Conservation (phyloP, 805 yeast species). For the Danielozyma ontarioensis region DNA sequence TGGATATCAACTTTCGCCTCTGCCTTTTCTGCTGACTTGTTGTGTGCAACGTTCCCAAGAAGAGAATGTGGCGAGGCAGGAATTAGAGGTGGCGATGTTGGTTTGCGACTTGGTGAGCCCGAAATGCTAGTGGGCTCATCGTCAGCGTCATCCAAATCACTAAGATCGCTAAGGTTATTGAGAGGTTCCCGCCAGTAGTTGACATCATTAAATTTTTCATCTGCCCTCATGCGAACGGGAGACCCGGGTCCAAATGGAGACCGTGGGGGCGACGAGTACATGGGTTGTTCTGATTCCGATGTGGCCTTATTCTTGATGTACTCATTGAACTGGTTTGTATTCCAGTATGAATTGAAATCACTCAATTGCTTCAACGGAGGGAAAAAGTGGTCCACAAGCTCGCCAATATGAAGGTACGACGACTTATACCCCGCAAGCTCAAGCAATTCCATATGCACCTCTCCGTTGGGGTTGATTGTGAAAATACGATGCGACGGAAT, state of each 20-base stretch:
- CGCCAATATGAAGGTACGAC: conserved; percentile 84
- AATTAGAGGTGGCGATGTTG: conserved; percentile 2
- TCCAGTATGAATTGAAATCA: conserved; percentile 28
- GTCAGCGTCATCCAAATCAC: conserved; percentile 43
- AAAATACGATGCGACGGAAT: conserved; percentile 92
- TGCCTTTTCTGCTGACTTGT: conserved; percentile 3
- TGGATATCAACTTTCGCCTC: conserved; percentile 6
- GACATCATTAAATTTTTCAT: conserved; percentile 74
- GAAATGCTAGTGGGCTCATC: conserved; percentile 1
- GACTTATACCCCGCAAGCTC: conserved; percentile 91
- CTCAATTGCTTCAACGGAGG: conserved; percentile 57
- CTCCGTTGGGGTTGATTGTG: conserved; percentile 94
- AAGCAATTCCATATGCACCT: conserved; percentile 92
- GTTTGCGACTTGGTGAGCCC: conserved; percentile 1
- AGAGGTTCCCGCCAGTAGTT: conserved; percentile 91
- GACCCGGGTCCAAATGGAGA: conserved; percentile 12
- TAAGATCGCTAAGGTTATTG: conserved; percentile 52
- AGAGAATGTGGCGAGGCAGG: conserved; percentile 1
- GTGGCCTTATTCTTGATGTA: conserved; percentile 20
- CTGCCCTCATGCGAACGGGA: conserved; percentile 30
- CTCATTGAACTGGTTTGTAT: conserved; percentile 29
- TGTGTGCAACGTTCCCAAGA: conserved; percentile 1
- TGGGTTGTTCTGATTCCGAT: conserved; percentile 2
- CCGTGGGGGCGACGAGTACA: neutral
- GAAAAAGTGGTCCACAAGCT: conserved; percentile 93